Base-by-base conservation (phyloP, 345 rosid species). In the Salix udensis region DNA sequence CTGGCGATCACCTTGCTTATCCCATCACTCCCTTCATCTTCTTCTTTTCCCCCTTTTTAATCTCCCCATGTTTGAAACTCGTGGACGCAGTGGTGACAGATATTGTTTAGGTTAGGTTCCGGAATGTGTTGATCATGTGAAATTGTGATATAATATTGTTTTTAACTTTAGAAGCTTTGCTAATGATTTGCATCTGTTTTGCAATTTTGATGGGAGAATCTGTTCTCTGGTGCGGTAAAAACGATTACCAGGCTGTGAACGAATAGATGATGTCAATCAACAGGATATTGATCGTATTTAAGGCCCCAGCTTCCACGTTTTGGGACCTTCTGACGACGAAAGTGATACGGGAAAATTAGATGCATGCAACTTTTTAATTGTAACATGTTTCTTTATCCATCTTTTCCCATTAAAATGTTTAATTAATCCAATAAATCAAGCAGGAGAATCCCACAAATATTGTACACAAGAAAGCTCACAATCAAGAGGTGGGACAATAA, bases 151-250 rank as follows among this genome's bases (percentile, higher is more conserved):
- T 31, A 3, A 68, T 23, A 10, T n/a, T 69, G 37, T 11, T 48
- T 48, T 37, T 67, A 5, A 31, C 42, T n/a, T 40, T 24, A 5
- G 76, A 60, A 73, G 28, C 52, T 15, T 67, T 53, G 65, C 72
- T n/a, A 53, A 48, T 67, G 68, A 70, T 28, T 24, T 75, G 61
- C 26, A 66, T 37, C 39, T 67, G 50, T 37, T 67, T 37, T 67
- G 60, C 28, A 23, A 46, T 11, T 28, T 26, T 65, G 61, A 16
- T 21, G 4, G 46, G 52, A 36, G 28, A 50, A 74, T 12, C 34
- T 26, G 31, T 31, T 6, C 58, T 30, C 11, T 61, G 11, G 26
- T 34, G 64, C 65, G 15, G 13, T 2, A 44, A 44, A 44, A 44
- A 55, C 62, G 26, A n/a, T 8, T n/a, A n/a, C 62, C 12, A 55